phyloP scores from a whole-genome alignment of 1,139 yeast species.

The Arxiozyma slooffiae region DNA sequence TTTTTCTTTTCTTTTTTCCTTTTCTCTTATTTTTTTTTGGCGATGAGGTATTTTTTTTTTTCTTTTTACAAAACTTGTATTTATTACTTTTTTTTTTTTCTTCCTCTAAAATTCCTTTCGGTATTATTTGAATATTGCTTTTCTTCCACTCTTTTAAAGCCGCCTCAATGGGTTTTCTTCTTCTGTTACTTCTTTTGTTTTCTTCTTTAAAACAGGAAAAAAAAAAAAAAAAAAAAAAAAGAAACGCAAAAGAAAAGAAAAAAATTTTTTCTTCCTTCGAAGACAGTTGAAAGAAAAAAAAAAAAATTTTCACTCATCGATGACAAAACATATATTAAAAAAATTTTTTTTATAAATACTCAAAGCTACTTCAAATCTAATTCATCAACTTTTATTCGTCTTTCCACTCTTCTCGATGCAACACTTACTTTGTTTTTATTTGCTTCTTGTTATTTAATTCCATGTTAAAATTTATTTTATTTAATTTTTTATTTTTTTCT shows the following conservation, averaged over 20 bases:
- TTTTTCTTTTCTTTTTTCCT: not conserved
- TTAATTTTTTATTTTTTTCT: not conserved
- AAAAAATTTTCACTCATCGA: conserved; percentile 5
- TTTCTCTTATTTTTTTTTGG: too few relatives aligned
- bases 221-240: too few relatives aligned
- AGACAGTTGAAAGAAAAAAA: too few relatives aligned
- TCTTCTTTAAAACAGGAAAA: too few relatives aligned
- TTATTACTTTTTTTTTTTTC: not conserved
- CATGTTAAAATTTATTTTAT: too few relatives aligned
- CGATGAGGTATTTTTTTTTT: not conserved
- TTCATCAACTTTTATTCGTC: not conserved
- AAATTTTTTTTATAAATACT: too few relatives aligned
- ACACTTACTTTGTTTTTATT: too few relatives aligned
- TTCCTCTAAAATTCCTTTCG: not conserved
- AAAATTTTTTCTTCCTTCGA: too few relatives aligned
- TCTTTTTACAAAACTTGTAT: too few relatives aligned
- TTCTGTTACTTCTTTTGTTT: not conserved
- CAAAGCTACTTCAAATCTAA: not conserved
- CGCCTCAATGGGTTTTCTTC: too few relatives aligned
- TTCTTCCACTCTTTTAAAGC: not conserved
- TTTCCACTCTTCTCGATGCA: not conserved
- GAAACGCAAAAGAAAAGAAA: too few relatives aligned
- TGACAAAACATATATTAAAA: not conserved
- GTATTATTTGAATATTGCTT: not conserved
- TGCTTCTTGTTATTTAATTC: not conserved